Base-by-base conservation (phyloP, 78 protist species). In the Dictyostelium citrinum region DNA sequence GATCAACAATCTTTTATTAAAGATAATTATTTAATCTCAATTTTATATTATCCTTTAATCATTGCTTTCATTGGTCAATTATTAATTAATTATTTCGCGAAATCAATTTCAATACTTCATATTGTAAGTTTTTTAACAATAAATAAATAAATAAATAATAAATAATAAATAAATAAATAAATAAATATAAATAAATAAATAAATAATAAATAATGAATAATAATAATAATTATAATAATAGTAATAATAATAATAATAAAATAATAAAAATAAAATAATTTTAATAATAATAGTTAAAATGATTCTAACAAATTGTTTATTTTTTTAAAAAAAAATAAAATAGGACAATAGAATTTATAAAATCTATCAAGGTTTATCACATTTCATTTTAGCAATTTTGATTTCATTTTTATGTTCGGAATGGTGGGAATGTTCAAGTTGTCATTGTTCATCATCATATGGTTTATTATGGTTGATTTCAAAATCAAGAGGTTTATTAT, bases 401-500 rank as follows among this genome's bases (percentile, higher is more conserved):
- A 68, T 72, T 9, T 45, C 80, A 43, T 33, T 88, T 31, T 14
- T 78, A 2, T 88, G 76, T 68, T 49, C 80, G 3, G 93, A 88
- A 33, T 72, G 82, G 82, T 88, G 93, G 93, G 43, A 20, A 61
- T 88, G 93, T 67, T 45, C 67, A 16, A 22, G 79, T 11, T 6
- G 41, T n/a, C 27, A 31, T 24, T 88, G 93, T 49, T 24, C 80
- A 78, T 24, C 29, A 11, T 39, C 29, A n/a, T 29, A 16, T 76
- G 93, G 93, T 20, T 35, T 88, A 41, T 45, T 88, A 11, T 88
- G 35, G 24, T 24, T 88, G 9, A 8, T 84, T 14, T 61, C 74
- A 29, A 55, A 78, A 61, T 85, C 92, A 8, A 85, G 92, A 85
- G 92, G 92, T 29, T 43, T 85, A 61, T 31, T 85, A 10, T 22